Evolutionary conservation across 140 eudicot species (phyloP), one percentile per base, ranked within the genome.

Genomic region (Senecio squalidus): DNA sequence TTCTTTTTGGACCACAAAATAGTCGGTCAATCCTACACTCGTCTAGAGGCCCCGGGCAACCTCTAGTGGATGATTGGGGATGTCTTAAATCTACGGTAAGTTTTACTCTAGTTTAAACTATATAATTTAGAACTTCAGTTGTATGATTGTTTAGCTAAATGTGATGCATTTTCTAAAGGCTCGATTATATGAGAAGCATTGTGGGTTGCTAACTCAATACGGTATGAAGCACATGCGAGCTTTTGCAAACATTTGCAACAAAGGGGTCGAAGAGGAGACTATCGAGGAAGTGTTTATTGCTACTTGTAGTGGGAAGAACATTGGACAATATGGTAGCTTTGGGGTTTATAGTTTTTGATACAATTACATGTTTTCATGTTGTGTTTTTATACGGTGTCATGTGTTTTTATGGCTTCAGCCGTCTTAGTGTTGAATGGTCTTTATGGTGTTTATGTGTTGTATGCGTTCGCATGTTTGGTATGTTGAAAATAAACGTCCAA

Each of bases 181-280:
- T 0, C 81, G 77, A 5, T 1, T 78, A 4, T 89, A 79, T 41
- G 97, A 89, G 78, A 62, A 67, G 16, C 80, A 80, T 28, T 89
- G 97, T 45, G 97, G 97, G 9, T 54, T 81, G 5, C 36, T 89
- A 46, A 84, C 84, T 9, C 86, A 89, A 22, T 89, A 84, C 4
- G 97, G 97, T 20, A 77, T 89, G 95, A 89, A 84, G 36, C 88
- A 84, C 72, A 89, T 79, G 95, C 72, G 97, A 34, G 85, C 92
- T 6, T 89, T 84, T 33, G 97, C 95, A 10, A 84, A 89, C 79
- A 70, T 89, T 3, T 89, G 97, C 77, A 89, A 89, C 58, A 49
- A 68, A 4, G 66, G 65, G 3, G 67, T 89, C 1, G 28, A 67
- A 7, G 15, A 17, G 20, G 62, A 16, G 2, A 62, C 39, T 0